Conservation (phyloP, 352 stramenopile species). For the Globisporangium spiculum region DNA sequence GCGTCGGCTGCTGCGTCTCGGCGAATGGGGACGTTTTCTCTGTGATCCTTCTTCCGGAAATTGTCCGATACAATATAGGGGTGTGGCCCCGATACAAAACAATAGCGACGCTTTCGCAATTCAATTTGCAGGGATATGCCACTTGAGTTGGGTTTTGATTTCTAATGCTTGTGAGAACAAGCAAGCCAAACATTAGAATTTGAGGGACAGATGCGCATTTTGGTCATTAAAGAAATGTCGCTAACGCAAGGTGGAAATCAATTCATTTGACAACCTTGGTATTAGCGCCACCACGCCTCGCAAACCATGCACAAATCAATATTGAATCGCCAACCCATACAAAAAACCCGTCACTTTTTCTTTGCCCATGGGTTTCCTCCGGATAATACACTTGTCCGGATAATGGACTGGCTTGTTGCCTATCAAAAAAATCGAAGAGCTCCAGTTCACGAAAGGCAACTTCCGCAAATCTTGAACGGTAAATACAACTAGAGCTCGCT, state of each 20-base stretch:
- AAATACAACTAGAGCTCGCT: background rate
- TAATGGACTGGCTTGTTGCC: constrained; percentile 20
- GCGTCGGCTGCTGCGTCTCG: constrained; percentile 5
- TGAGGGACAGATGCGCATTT: too few species aligned
- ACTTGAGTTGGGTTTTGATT: too few species aligned
- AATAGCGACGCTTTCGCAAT: background rate
- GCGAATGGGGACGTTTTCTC: constrained; percentile 14
- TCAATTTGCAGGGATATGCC: background rate
- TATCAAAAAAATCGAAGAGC: constrained; percentile 18
- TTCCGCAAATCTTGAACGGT: background rate
- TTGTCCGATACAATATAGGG: too few species aligned
- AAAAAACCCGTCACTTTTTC: constrained; percentile 10
- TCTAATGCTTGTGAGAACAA: too few species aligned
- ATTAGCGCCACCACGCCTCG: background rate
- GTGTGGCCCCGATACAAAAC: too few species aligned
- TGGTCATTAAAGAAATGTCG: too few species aligned
- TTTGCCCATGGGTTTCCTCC: constrained; percentile 2
- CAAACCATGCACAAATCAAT: background rate
- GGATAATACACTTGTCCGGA: constrained; percentile 17
- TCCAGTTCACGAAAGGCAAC: background rate
- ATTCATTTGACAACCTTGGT: background rate
- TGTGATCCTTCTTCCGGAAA: constrained; percentile 3
- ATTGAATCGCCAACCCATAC: constrained; percentile 14
- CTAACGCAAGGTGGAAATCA: too few species aligned
- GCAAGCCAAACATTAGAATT: too few species aligned